Evolutionary conservation across 768 basidiomycete genomes (phyloP).

Genomic region (Lentinula sp.): DNA sequence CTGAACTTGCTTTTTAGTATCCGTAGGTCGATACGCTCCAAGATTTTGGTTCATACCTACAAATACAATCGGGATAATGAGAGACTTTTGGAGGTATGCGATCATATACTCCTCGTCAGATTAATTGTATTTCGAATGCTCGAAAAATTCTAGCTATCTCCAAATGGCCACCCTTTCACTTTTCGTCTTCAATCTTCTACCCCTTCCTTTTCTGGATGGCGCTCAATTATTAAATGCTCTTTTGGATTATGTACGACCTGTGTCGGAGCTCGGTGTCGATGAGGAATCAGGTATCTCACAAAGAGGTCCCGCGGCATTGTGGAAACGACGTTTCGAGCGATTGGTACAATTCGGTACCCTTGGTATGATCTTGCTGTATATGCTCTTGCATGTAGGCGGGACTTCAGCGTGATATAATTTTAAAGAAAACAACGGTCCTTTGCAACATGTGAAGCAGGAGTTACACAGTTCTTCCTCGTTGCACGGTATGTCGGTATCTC

Average conservation of each 20-base stretch:
- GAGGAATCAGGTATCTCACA: neutral
- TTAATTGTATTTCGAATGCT: neutral
- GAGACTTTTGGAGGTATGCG: slow-evolving; percentile 54
- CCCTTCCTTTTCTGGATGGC: slow-evolving; percentile 69
- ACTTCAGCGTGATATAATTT: neutral
- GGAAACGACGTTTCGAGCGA: neutral
- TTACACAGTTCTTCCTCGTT: no score
- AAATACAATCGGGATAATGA: slow-evolving; percentile 29
- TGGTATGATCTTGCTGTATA: neutral
- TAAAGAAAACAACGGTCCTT: neutral
- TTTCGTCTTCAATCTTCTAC: slow-evolving; percentile 78
- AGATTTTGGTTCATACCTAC: slow-evolving; percentile 34
- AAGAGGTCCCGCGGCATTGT: neutral
- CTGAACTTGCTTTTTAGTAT: slow-evolving; percentile 32
- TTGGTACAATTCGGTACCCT: neutral
- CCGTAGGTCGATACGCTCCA: slow-evolving; percentile 43
- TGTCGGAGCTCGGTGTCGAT: no score
- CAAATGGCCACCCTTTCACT: slow-evolving; percentile 68
- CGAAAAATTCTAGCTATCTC: slow-evolving; percentile 41
- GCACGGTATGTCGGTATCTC: no score
- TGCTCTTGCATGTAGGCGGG: neutral
- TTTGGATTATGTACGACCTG: slow-evolving; percentile 7
- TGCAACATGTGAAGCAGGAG: no score
- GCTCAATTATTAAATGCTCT: slow-evolving; percentile 41
- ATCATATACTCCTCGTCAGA: neutral